Evolutionary conservation across 2,329 filamentous ascomycete species (phyloP), one percentile per base, ranked within the genome.

Genomic region (Nemania sp.): DNA sequence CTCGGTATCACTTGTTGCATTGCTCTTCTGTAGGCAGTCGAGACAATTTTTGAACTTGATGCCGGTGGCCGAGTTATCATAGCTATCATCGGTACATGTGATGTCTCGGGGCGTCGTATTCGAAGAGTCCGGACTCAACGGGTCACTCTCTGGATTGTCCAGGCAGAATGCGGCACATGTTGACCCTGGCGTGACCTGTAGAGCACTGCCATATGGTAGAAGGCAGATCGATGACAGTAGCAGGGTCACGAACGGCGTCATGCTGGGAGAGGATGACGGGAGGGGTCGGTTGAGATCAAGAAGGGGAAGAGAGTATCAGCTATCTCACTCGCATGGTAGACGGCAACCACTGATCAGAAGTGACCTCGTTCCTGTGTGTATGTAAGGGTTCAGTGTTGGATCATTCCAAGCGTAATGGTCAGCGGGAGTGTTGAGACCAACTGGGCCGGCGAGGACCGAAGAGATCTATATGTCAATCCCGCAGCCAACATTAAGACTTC

Each of bases 141-240:
- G 54, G 58, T 80, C 72, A 10, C 67, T 69, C 12, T 73, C 70
- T 0, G 68, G 59, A 2, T 74, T 71, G 59, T 81, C 77, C 4
- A 82, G 67, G 57, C 83, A 86, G 1, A 79, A 59, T 0, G 77
- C 70, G 0, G 81, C 77, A 66, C 83, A 86, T 10, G 74, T 68
- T 0, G 83, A 86, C 10, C 79, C 79, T 0, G 83, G 80, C 1
- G 81, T 79, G 1, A 84, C 78, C 54, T 81, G 62, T 12, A 64
- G 42, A 21, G 62, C 47, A 17, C 17, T 46, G 9, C 55, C 58
- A 35, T 52, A 42, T 21, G 45, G 56, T 10, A 65, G 21, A 21
- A 65, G 32, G 49, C 32, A 55, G 57, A 60, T 54, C 18, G 29
- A 57, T 11, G 52, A 51, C 10, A 63, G 25, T n/a, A 58, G 20